phyloP scores from a whole-genome alignment of 768 basidiomycete species.

The Mycena rosella region DNA sequence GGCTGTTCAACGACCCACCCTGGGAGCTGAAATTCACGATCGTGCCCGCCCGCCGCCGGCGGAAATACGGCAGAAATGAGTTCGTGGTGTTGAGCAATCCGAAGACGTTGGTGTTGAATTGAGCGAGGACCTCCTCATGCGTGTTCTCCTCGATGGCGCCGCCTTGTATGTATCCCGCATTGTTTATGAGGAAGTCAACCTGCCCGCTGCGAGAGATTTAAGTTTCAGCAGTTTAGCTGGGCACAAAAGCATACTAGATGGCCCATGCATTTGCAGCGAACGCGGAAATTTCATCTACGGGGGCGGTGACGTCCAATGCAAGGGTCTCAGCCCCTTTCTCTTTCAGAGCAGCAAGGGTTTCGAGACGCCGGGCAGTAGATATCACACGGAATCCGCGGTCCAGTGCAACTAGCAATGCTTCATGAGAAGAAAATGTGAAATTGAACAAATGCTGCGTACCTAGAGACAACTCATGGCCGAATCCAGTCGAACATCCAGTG shows the following conservation, averaged over 20 bases:
- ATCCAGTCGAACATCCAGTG: conserved; percentile 47
- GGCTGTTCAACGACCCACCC: conserved; percentile 15
- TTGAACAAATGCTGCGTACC: conserved; percentile 29
- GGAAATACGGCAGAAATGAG: conserved; percentile 50
- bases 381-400: conserved; percentile 49
- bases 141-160: conserved; percentile 46
- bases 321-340: conserved; percentile 43
- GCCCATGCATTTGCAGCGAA: conserved; percentile 42
- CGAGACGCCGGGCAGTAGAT: conserved; percentile 45
- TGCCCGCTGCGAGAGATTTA: conserved; percentile 32
- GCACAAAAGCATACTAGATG: conserved; percentile 29
- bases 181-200: conserved; percentile 52
- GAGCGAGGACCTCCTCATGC: conserved; percentile 15
- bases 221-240: not conserved
- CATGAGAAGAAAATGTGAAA: conserved; percentile 1
- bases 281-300: conserved; percentile 35
- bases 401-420: conserved; percentile 17
- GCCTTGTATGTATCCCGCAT: conserved; percentile 45
- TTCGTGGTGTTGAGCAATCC: conserved; percentile 45
- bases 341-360: conserved; percentile 41
- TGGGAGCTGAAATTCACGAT: conserved; percentile 48
- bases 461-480: conserved; percentile 45
- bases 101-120: conserved; percentile 51
- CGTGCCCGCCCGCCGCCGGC: conserved; percentile 45
- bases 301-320: conserved; percentile 46